Evolutionary conservation across 768 basidiomycete genomes (phyloP).

Genomic region (Tylopilus intermedius): DNA sequence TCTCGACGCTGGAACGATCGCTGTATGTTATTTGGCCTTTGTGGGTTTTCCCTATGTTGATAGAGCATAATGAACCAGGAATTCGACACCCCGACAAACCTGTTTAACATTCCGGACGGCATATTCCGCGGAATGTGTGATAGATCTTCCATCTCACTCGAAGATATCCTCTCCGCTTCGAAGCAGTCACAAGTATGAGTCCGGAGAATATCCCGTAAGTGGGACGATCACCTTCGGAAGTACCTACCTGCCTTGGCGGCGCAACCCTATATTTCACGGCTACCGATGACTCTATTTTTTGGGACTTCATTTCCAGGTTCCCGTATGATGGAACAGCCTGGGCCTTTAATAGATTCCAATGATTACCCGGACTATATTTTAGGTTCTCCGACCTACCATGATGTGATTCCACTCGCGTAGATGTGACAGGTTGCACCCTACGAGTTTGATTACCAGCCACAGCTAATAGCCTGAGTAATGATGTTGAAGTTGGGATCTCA

Average conservation of each 20-base stretch:
- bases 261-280: too few species aligned
- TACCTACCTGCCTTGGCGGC: too few species aligned
- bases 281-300: too few species aligned
- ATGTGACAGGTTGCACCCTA: too few species aligned
- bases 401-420: background rate
- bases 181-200: slow-evolving; percentile 7
- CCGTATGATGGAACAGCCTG: background rate
- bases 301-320: background rate
- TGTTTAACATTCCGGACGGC: slow-evolving; percentile 39
- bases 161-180: slow-evolving; percentile 53
- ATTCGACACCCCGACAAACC: slow-evolving; percentile 63
- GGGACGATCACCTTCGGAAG: too few species aligned
- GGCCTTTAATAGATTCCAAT: background rate
- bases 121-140: slow-evolving; percentile 88
- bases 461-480: background rate
- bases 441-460: background rate
- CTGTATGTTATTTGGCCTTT: slow-evolving; percentile 38
- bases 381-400: background rate
- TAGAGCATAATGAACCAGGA: slow-evolving; percentile 39
- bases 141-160: slow-evolving; percentile 66
- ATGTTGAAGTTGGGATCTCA: too few species aligned
- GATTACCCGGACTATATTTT: background rate
- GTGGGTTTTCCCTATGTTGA: background rate
- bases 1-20: slow-evolving; percentile 74
- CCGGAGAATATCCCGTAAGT: too few species aligned